Evolutionary conservation across 2,329 filamentous ascomycete genomes (phyloP).

Genomic region (Scleromitrula shiraiana): DNA sequence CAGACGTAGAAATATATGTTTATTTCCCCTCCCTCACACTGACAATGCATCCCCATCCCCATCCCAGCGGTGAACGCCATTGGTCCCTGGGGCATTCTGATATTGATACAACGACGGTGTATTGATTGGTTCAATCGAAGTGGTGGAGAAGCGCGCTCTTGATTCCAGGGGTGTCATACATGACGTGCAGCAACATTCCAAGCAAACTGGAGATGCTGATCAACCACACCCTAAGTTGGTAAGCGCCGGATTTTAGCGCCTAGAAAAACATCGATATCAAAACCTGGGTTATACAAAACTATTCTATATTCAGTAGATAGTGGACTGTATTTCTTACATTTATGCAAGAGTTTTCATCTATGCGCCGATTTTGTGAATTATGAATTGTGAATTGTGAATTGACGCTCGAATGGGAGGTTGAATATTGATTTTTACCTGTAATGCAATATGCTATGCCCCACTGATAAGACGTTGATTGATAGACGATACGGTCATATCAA

Average conservation of each 20-base stretch:
- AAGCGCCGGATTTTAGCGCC: slow-evolving; percentile 3
- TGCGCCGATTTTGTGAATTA: neutral
- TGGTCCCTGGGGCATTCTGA: neutral
- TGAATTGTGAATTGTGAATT: neutral
- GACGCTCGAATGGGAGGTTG: neutral
- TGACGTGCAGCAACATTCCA: no score
- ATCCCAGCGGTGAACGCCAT: neutral
- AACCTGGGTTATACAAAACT: neutral
- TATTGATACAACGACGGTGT: slow-evolving; percentile 3
- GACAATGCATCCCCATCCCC: neutral
- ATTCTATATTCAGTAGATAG: neutral
- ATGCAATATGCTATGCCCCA: neutral
- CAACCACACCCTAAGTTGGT: slow-evolving; percentile 1
- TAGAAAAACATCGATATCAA: neutral
- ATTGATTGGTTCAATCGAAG: slow-evolving; percentile 6
- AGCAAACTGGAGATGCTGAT: slow-evolving; percentile 1
- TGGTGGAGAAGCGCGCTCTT: slow-evolving; percentile 8
- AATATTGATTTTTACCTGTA: neutral
- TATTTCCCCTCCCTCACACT: neutral
- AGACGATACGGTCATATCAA: no score
- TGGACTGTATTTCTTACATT: neutral
- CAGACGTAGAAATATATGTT: slow-evolving; percentile 5
- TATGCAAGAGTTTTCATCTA: neutral
- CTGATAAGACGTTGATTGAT: no score
- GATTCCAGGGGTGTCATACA: slow-evolving; percentile 4